phyloP scores from a whole-genome alignment of 805 yeast species.

The Candida nanaspora region DNA sequence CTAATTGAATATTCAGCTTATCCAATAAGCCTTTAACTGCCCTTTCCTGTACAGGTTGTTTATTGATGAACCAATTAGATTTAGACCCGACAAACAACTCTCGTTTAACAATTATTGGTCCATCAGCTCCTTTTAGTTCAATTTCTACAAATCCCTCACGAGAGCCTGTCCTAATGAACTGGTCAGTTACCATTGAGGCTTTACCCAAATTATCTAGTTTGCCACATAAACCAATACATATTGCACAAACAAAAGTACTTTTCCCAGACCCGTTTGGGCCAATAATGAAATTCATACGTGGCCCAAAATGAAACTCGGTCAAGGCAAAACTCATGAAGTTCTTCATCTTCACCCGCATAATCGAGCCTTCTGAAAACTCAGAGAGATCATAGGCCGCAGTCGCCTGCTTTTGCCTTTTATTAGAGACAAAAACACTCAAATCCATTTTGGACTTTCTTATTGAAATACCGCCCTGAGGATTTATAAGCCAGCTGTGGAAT shows the following conservation, averaged over 20 bases:
- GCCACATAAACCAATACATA: slow-evolving; percentile 85
- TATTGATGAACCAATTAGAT: slow-evolving; percentile 49
- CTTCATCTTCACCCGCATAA: slow-evolving; percentile 41
- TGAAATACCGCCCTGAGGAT: no score
- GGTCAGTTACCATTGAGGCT: slow-evolving; percentile 49
- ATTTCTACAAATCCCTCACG: slow-evolving; percentile 40
- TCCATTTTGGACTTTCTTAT: not conserved
- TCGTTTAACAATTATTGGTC: slow-evolving; percentile 35
- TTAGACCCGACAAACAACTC: slow-evolving; percentile 34
- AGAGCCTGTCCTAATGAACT: slow-evolving; percentile 69
- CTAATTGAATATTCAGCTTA: slow-evolving; percentile 69
- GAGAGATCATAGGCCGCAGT: slow-evolving; percentile 12
- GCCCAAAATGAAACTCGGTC: slow-evolving; percentile 72
- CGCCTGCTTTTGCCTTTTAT: slow-evolving; percentile 11
- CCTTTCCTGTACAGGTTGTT: slow-evolving; percentile 30
- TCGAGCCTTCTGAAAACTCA: slow-evolving; percentile 37
- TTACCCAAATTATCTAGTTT: slow-evolving; percentile 65
- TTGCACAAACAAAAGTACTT: slow-evolving; percentile 86
- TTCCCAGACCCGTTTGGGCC: slow-evolving; percentile 98
- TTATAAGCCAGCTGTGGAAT: no score
- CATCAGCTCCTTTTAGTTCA: slow-evolving; percentile 34
- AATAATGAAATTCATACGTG: slow-evolving; percentile 80
- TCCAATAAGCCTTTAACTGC: slow-evolving; percentile 38
- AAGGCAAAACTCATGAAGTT: slow-evolving; percentile 65
- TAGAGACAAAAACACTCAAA: not conserved